Base-by-base conservation (phyloP, 352 stramenopile genomes). In the Phytophthora ramorum region DNA sequence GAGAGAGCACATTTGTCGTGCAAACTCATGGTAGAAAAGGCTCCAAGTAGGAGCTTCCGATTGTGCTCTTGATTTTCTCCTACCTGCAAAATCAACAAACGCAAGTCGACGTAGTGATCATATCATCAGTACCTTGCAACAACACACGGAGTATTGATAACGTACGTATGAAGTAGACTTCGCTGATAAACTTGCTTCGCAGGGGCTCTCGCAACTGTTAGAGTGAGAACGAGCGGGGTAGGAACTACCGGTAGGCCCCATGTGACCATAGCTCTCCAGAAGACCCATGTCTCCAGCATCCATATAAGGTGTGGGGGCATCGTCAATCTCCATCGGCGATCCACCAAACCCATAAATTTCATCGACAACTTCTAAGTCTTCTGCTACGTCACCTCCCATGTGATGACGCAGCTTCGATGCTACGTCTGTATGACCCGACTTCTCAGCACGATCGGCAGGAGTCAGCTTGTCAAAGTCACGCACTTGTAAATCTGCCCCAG, bases 1-100 rank as follows among this genome's bases (percentile, higher is more conserved):
- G 88, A 93, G 14, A 96, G 63, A 0, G 88, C 88, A 28, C 88
- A 96, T 58, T 96, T 96, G 68, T 96, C 88, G 38, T 94, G 88
- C 43, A 96, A 73, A 74, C 88, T 96, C 88, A 96, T 95, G 0
- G 85, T 93, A 8, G 88, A 96, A 63, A 96, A 96, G 3, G 88
- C 88, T 2, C 86, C 86, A 32, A 96, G 75, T 3, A 96, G 47
- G 16, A 96, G 66, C 55, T 96, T 94, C 9, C 88, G 81, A 58
- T 96, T 96, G 66, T 94, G 81, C 35, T 93, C 76, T 46, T 94
- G 78, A 55, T 90, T 94, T 26, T 90, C 80, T 63, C 79, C 84
- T 5, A 77, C 69, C 81, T 93, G 34, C 65, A 57, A 45, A 59
- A 38, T 34, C 37, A 56, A 35, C 5, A 46, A 12, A 62, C 13